Evolutionary conservation across 176 grass and related monocot species (phyloP), one percentile per base, ranked within the genome.

Genomic region (Triticum urartu): DNA sequence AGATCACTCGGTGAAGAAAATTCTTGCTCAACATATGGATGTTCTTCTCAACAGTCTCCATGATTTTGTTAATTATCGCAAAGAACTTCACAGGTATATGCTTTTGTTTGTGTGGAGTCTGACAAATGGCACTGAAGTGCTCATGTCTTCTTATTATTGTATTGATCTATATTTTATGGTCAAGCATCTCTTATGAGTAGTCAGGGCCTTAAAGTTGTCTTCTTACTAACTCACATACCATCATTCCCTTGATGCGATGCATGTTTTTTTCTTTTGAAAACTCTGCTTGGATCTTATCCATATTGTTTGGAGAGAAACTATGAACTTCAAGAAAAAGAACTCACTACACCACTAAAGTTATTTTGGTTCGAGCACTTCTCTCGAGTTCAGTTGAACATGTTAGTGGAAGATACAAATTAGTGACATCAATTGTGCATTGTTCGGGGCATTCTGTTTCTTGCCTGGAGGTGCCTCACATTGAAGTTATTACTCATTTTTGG

Each of bases 1-100:
- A 79, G 86, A 88, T 88, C 43, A 89, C 79, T 86, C 83, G 26
- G 73, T 87, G 64, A 92, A 91, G 79, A 87, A 85, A 68, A 79
- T 98, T 92, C 76, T 98, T 78, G 68, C 85, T 39, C 88, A 85
- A 86, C 90, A 98, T 91, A 79, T 95, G 86, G 96, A 94, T 85
- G 66, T 94, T 84, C 90, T 98, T 76, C 81, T 98, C 42, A 82
- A 84, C 81, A 95, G 93, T 87, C 91, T 98, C 43, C 86, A 91
- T 82, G 91, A 89, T 83, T 92, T 95, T 90, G 89, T 92, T 81
- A 89, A 86, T 89, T 90, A 91, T 64, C 84, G 88, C 34, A 95
- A 89, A 90, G 89, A 95, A 64, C 73, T 87, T 89, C 71, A 91
- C 72, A 92, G 96, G 96, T 95, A 84, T 36, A 22, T 88, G 10